Percentiles rank a stretch among this genome's conserved stretches.
Evolutionary conservation across 2,329 filamentous ascomycete genomes (phyloP).

Genomic region (Meredithiella fracta): DNA sequence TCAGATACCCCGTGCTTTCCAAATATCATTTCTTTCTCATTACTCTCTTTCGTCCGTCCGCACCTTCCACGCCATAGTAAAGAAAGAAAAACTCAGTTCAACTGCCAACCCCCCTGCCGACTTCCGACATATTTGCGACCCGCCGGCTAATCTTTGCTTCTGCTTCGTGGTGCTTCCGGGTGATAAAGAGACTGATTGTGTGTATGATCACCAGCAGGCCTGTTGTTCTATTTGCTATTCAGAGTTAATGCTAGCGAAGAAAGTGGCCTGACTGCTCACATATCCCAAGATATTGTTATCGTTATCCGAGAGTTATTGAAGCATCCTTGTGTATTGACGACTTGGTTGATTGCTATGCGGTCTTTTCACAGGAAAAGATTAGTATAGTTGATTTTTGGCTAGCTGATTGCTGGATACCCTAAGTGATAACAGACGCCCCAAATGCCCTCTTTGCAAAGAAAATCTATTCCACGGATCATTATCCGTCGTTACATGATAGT

Average conservation of each 20-base stretch:
- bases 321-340: no score
- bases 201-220: not conserved
- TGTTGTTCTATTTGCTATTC: not conserved
- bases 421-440: no score
- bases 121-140: not conserved
- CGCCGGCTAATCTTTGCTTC: no score
- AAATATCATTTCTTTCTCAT: not conserved
- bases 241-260: not conserved
- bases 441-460: not conserved
- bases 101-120: not conserved
- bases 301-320: not conserved
- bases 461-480: slow-evolving; percentile 4
- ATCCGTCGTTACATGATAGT: slow-evolving; percentile 2
- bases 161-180: no score
- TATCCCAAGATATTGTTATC: not conserved
- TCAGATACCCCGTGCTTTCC: not conserved
- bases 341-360: not conserved
- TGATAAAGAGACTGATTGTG: not conserved
- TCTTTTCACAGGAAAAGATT: no score
- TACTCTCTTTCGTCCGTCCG: not conserved
- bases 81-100: no score
- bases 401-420: no score
- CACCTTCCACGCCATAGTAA: no score
- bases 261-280: not conserved
- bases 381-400: no score